Evolutionary conservation across 305 asterid species (phyloP), one percentile per base, ranked within the genome.

Genomic region (Lippia alba): DNA sequence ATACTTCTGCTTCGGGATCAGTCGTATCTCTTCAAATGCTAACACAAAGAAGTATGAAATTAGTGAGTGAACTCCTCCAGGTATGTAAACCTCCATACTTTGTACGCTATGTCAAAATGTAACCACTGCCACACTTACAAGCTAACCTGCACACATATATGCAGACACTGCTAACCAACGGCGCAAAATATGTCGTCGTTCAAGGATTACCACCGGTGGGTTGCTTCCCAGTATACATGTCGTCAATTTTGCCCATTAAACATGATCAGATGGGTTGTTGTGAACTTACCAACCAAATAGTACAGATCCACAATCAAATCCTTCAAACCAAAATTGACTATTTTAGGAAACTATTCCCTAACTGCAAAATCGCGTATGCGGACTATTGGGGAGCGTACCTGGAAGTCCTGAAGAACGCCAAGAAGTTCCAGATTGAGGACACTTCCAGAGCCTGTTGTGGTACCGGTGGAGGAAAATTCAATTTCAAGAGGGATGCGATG

Each of bases 141-240:
- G 20, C 69, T 33, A 18, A 54, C 48, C 64, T 51, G 61, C 56
- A 33, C 53, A 55, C 69, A 7, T 5, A 59, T 68, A 6, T 4
- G 48, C 48, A 83, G 88, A 49, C 70, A 64, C 48, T 82, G 71
- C 59, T 79, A 64, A 54, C 32, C 4, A 66, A 62, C 2, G 88
- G 91, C 50, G 86, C 84, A 41, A 81, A 76, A 61, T 79, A 77
- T 17, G 5, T 83, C 2, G 79, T 81, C 6, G 85, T 86, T 34
- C 87, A 78, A 73, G 91, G 86, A 48, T 67, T 83, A 33, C 91
- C 87, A 14, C 88, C 87, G 0, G 69, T 86, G 34, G 88, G 87
- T 16, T 85, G 91, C 76, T 77, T 81, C 66, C 86, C 91, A 1
- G 24, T 78, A 9, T 80, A 54, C 60, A 70, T 79, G 54, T 64